Conservation (phyloP, 768 basidiomycete genomes). For the Termitomyces sp. region DNA sequence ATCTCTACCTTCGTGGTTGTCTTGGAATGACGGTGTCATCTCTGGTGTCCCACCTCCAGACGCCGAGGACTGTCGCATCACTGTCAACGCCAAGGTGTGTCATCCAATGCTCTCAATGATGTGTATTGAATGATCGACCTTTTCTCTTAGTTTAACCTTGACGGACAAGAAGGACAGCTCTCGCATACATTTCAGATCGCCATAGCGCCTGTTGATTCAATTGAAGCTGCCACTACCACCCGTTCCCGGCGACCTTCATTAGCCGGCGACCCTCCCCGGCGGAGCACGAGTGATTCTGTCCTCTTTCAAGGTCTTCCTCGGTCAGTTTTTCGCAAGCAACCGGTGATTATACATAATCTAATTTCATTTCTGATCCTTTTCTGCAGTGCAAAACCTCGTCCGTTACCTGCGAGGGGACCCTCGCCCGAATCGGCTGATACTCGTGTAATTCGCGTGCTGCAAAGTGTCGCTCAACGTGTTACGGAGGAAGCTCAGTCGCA, state of each 20-base stretch:
- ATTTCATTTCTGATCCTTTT: background rate
- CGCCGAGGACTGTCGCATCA: slow-evolving; percentile 70
- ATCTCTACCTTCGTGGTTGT: slow-evolving; percentile 77
- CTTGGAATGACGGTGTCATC: slow-evolving; percentile 81
- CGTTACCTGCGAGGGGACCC: slow-evolving; percentile 16
- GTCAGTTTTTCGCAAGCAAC: slow-evolving; percentile 16
- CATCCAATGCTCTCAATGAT: background rate
- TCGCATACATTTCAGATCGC: slow-evolving; percentile 62
- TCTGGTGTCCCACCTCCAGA: slow-evolving; percentile 76
- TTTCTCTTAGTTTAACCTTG: slow-evolving; percentile 53
- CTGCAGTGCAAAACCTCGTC: slow-evolving; percentile 22
- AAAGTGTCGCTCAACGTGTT: slow-evolving; percentile 71
- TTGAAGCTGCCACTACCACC: slow-evolving; percentile 34
- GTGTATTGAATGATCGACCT: background rate
- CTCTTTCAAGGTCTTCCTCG: slow-evolving; percentile 36
- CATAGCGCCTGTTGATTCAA: slow-evolving; percentile 56
- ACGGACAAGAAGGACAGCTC: slow-evolving; percentile 68
- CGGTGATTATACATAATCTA: background rate
- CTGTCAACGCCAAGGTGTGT: slow-evolving; percentile 69
- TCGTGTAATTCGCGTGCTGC: slow-evolving; percentile 73
- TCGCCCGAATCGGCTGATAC: slow-evolving; percentile 42
- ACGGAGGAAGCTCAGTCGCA: slow-evolving; percentile 70
- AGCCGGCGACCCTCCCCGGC: slow-evolving; percentile 34
- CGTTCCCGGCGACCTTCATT: slow-evolving; percentile 38
- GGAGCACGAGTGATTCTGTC: slow-evolving; percentile 43